These are phyloP conservation scores for Suhomyces sp. DNA, from an alignment of 805 yeast genomes.

Conservation along the genomic window DNA sequence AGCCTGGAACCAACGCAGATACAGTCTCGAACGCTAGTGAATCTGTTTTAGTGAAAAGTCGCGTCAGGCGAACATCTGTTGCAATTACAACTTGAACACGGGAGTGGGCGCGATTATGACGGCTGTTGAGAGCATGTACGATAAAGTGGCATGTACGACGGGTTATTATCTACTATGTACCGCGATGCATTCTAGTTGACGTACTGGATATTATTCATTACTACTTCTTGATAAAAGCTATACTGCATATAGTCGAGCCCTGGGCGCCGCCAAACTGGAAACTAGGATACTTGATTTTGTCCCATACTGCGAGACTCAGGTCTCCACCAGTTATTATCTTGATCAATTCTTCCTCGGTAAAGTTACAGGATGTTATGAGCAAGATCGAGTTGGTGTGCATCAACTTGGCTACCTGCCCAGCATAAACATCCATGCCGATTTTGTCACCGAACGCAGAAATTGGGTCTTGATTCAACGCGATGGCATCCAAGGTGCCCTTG, in stretches of 20 bases:
- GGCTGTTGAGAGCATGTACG: neutral
- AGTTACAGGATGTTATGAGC: conserved; percentile 88
- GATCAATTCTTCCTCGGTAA: conserved; percentile 75
- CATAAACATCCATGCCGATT: conserved; percentile 58
- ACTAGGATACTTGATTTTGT: conserved; percentile 69
- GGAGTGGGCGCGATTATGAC: neutral
- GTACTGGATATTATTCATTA: neutral
- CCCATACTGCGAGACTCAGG: conserved; percentile 54
- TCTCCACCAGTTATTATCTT: conserved; percentile 44
- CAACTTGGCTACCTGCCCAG: conserved; percentile 53
- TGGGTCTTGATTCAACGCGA: conserved; percentile 70
- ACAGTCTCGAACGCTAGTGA: neutral
- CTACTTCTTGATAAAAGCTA: conserved; percentile 61
- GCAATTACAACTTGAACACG: neutral
- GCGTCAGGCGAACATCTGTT: neutral
- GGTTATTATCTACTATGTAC: neutral
- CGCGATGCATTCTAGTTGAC: neutral
- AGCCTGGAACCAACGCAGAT: neutral
- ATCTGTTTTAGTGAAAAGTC: too few relatives aligned
- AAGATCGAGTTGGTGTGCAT: conserved; percentile 58
- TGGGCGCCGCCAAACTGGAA: conserved; percentile 86
- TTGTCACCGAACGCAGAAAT: conserved; percentile 42
- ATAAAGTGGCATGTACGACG: neutral
- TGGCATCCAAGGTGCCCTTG: conserved; percentile 96
- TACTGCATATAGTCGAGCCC: conserved; percentile 85